Base-by-base conservation (phyloP, 2,329 filamentous ascomycete species). In the Trichoderma gracile region DNA sequence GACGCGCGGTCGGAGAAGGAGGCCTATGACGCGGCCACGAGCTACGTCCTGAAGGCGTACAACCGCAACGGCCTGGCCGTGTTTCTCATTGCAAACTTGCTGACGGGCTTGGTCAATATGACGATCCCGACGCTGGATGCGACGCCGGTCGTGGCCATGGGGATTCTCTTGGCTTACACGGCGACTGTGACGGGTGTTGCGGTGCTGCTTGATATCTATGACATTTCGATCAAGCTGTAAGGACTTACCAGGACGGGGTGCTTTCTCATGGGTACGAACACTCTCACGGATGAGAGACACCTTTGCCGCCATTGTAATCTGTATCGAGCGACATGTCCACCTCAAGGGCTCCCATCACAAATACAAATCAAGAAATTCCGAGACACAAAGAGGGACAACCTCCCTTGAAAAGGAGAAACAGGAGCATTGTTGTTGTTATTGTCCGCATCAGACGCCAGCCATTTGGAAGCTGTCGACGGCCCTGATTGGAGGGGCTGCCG, bases 71-170 rank as follows among this genome's bases (percentile, higher is more conserved):
- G 95, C 0, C 80, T 99, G 53, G 87, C 86, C 0, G 77, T 98
- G 0, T 99, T 99, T 73, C 77, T 99, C 65, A 73, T 93, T 43
- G 93, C 95, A 2, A 99, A 99, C 73, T 77, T 99, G 53, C 77
- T 97, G 67, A 99, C 95, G 0, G 95, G 95, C 0, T 73, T 92
- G 17, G 89, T 98, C 61, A 99, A 99, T 75, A 81, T 99, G 82
- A 91, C 88, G 4, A 77, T 98, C 62, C 88, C 89, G 45, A 99
- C 95, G 3, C 78, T 98, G 68, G 84, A 94, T 73, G 86, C 90
- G 68, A 82, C 81, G 5, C 84, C 86, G 9, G 71, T 83, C 3
- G 75, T 79, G 63, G 86, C 93, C 0, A 91, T 97, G 86, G 87
- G 76, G 0, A 86, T 97, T 40, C 76, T 99, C 68, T 76, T 92